Evolutionary conservation across 1,139 yeast genomes (phyloP).

Genomic region (Yarrowia galli): DNA sequence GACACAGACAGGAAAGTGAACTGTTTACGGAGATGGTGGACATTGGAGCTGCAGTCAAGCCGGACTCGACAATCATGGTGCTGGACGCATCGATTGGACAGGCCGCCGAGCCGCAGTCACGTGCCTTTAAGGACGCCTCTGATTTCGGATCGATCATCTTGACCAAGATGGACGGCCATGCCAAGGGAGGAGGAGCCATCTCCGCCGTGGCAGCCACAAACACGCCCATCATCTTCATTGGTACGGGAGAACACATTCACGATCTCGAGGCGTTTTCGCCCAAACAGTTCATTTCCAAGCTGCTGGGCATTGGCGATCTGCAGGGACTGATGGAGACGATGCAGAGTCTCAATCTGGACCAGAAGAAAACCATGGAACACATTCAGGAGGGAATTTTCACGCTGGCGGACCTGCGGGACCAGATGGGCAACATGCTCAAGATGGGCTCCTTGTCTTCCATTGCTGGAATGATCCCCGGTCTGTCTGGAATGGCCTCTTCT

Average conservation of each 20-base stretch:
- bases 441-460: constrained; percentile 96
- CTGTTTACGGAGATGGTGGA: constrained; percentile 94
- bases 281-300: constrained; percentile 82
- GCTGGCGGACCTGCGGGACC: constrained; percentile 88
- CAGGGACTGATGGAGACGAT: constrained; percentile 95
- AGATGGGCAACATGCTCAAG: constrained; percentile 92
- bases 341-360: constrained; percentile 85
- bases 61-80: constrained; percentile 96
- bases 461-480: constrained; percentile 93
- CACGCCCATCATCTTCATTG: constrained; percentile 95
- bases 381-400: constrained; percentile 96
- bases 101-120: constrained; percentile 95
- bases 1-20: constrained; percentile 94
- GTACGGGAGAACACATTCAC: constrained; percentile 97
- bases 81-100: constrained; percentile 98
- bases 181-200: constrained; percentile 99
- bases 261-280: constrained; percentile 95
- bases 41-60: constrained; percentile 82
- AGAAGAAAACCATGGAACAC: constrained; percentile 84
- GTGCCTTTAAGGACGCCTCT: constrained; percentile 91
- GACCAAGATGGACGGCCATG: constrained; percentile 98
- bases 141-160: constrained; percentile 94
- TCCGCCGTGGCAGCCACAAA: constrained; percentile 97
- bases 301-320: constrained; percentile 94
- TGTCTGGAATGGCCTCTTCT: constrained; percentile 82